These are phyloP conservation scores for Crataegus laevigata DNA, from an alignment of 306 rosid species.

Conservation along the genomic window DNA sequence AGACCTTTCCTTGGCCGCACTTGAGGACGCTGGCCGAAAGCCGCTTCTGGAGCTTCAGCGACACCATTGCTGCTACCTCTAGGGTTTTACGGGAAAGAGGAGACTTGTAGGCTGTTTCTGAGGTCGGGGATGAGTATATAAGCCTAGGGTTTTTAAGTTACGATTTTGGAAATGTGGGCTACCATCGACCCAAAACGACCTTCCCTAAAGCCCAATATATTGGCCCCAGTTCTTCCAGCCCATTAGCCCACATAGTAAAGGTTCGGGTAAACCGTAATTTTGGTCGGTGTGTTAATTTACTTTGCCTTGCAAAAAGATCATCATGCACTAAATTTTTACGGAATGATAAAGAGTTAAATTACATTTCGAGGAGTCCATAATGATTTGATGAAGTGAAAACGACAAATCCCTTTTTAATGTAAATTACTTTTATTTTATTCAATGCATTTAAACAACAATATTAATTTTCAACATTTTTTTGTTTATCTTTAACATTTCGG, in stretches of 20 bases:
- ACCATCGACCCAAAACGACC: background rate
- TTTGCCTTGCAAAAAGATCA: too few relatives aligned
- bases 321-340: too few relatives aligned
- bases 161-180: background rate
- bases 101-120: background rate
- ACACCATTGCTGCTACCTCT: constrained; percentile 49
- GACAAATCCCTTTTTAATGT: too few relatives aligned
- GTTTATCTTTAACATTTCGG: too few relatives aligned
- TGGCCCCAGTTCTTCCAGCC: background rate
- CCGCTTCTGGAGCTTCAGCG: constrained; percentile 92
- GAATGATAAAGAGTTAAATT: too few relatives aligned
- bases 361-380: too few relatives aligned
- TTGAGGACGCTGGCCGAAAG: constrained; percentile 87
- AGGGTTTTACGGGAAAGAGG: background rate
- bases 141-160: background rate
- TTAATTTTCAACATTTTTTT: too few relatives aligned
- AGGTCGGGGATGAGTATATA: background rate
- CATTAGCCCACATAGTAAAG: background rate
- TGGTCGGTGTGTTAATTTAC: too few relatives aligned
- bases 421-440: too few relatives aligned
- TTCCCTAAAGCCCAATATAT: background rate
- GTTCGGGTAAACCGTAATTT: too few relatives aligned
- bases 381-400: too few relatives aligned
- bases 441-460: too few relatives aligned
- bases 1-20: constrained; percentile 89